A percentile compares a stretch with the other conserved stretches of the same genome.
Conservation (phyloP, 2,329 filamentous ascomycete genomes). For the Xylariales sp. region DNA sequence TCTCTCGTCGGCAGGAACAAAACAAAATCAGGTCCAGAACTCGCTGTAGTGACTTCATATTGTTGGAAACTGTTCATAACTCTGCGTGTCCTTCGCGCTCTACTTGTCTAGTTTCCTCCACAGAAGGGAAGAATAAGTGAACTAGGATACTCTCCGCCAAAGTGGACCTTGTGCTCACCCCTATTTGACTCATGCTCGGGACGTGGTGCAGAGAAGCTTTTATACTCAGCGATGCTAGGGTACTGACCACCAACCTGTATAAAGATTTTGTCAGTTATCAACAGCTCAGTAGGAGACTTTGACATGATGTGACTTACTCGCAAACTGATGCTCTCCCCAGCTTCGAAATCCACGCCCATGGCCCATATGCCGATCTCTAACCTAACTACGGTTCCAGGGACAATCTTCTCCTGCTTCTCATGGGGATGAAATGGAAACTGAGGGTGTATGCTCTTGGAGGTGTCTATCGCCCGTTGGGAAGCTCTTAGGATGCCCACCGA, state of each 20-base stretch:
- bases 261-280: conserved; percentile 26
- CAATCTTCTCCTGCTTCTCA: conserved; percentile 15
- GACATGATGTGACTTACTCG: conserved; percentile 19
- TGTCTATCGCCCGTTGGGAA: conserved; percentile 34
- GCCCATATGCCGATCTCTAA: conserved; percentile 25
- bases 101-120: too few relatives aligned
- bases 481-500: conserved; percentile 38
- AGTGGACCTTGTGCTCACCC: conserved; percentile 32
- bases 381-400: conserved; percentile 15
- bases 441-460: conserved; percentile 21
- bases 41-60: too few relatives aligned
- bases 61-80: too few relatives aligned
- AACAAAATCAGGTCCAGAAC: too few relatives aligned
- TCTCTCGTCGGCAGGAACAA: too few relatives aligned
- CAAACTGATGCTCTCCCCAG: conserved; percentile 15
- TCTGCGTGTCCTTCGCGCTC: too few relatives aligned
- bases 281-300: conserved; percentile 29
- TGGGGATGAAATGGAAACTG: conserved; percentile 23
- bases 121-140: conserved; percentile 32
- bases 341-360: conserved; percentile 22
- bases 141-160: conserved; percentile 30
- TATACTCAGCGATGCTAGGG: conserved; percentile 33
- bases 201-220: conserved; percentile 29
- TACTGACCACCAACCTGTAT: conserved; percentile 21
- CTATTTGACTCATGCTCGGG: conserved; percentile 36